Evolutionary conservation across 176 grass and related monocot genomes (phyloP).

Genomic region (Oryza brachyantha): DNA sequence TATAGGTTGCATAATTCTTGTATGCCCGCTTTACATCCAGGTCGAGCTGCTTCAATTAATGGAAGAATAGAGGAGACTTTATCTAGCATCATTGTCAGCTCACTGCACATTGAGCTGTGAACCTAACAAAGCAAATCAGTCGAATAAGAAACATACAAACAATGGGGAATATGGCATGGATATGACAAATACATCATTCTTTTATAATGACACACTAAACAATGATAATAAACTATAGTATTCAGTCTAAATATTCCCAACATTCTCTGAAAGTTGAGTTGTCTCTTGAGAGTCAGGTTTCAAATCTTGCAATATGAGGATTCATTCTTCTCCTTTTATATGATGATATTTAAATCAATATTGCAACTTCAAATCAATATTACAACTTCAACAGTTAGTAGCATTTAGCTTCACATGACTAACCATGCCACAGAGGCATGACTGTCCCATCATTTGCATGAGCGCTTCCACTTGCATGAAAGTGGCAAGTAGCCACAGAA

Average conservation of each 20-base stretch:
- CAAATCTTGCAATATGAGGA: not conserved
- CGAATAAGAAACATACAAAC: constrained; percentile 17
- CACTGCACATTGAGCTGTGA: constrained; percentile 57
- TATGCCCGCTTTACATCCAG: constrained; percentile 77
- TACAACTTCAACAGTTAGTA: not conserved
- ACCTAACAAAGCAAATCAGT: constrained; percentile 51
- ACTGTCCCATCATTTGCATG: not conserved
- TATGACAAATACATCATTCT: not conserved
- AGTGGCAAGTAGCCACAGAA: not conserved
- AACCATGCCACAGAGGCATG: constrained; percentile 5
- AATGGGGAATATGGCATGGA: not conserved
- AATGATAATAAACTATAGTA: not conserved
- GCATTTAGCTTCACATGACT: not conserved
- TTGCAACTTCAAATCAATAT: too few species aligned
- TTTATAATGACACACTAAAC: not conserved
- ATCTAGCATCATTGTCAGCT: constrained; percentile 76
- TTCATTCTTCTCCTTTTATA: not conserved
- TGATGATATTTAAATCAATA: not conserved
- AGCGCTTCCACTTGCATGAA: not conserved
- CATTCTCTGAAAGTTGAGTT: not conserved
- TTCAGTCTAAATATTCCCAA: not conserved
- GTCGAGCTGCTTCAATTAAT: constrained; percentile 77
- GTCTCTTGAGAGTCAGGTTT: not conserved
- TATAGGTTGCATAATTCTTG: constrained; percentile 84
- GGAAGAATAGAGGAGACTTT: constrained; percentile 77